These are phyloP conservation scores for Rosa multiflora DNA, from an alignment of 306 rosid genomes.

Conservation along the genomic window DNA sequence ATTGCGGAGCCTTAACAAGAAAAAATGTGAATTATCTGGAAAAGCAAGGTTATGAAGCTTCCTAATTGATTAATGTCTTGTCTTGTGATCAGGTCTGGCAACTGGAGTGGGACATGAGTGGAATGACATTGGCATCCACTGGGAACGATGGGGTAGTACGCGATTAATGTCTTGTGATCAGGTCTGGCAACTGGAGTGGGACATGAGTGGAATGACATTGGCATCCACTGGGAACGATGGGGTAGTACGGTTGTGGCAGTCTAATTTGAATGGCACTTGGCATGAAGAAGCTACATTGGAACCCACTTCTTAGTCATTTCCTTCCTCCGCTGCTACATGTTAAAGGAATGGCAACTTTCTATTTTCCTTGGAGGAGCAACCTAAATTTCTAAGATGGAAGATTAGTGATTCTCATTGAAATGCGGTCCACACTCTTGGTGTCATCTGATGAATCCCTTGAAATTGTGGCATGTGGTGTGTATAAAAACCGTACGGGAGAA, in stretches of 20 bases:
- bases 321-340: neutral
- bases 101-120: constrained; percentile 98
- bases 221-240: constrained; percentile 84
- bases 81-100: constrained; percentile 85
- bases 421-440: neutral
- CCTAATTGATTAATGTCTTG: constrained; percentile 4
- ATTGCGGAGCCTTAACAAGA: no score
- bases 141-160: no score
- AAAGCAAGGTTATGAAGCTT: neutral
- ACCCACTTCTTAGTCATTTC: constrained; percentile 53
- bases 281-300: constrained; percentile 80
- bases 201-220: constrained; percentile 97
- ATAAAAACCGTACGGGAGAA: neutral
- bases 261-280: constrained; percentile 83
- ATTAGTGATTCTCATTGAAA: neutral
- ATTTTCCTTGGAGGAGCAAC: neutral
- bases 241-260: constrained; percentile 80
- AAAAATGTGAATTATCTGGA: neutral
- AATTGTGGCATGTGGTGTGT: neutral
- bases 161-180: constrained; percentile 23
- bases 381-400: neutral
- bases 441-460: neutral
- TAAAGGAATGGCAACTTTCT: neutral
- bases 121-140: constrained; percentile 92
- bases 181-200: constrained; percentile 99